Conservation (phyloP, 495 filamentous ascomycete genomes). For the Neurospora cerealis region DNA sequence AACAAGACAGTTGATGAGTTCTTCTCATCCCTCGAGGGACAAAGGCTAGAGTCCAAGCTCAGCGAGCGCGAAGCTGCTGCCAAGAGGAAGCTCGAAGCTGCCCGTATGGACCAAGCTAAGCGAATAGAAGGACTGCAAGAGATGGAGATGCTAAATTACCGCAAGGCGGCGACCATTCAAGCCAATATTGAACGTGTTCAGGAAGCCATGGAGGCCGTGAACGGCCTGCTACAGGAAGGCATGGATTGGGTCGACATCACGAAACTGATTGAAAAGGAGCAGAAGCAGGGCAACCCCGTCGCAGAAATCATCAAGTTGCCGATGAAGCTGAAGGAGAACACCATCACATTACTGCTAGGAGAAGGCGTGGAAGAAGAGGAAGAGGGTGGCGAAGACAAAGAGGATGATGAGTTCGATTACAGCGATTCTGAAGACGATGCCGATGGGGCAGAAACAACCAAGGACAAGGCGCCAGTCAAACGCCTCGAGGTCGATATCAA, state of each 20-base stretch:
- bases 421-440: constrained; percentile 56
- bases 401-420: constrained; percentile 53
- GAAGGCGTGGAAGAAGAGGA: constrained; percentile 54
- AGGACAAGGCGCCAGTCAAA: constrained; percentile 32
- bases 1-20: constrained; percentile 94
- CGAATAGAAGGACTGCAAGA: constrained; percentile 73
- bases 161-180: constrained; percentile 82
- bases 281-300: constrained; percentile 69
- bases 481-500: constrained; percentile 71
- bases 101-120: constrained; percentile 70
- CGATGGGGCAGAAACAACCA: constrained; percentile 44
- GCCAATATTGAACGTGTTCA: constrained; percentile 81
- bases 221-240: constrained; percentile 76
- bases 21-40: constrained; percentile 91
- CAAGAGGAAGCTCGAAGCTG: constrained; percentile 70
- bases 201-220: constrained; percentile 85
- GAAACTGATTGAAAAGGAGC: constrained; percentile 76
- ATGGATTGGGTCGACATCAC: constrained; percentile 97
- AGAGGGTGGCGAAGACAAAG: constrained; percentile 48
- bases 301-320: constrained; percentile 82
- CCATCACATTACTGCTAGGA: constrained; percentile 66
- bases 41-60: constrained; percentile 76
- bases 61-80: constrained; percentile 73
- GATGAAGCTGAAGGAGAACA: constrained; percentile 81
- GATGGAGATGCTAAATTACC: constrained; percentile 70